Conservation (phyloP, 164 flowering plant genomes). For the Paratinospora sagittata region DNA sequence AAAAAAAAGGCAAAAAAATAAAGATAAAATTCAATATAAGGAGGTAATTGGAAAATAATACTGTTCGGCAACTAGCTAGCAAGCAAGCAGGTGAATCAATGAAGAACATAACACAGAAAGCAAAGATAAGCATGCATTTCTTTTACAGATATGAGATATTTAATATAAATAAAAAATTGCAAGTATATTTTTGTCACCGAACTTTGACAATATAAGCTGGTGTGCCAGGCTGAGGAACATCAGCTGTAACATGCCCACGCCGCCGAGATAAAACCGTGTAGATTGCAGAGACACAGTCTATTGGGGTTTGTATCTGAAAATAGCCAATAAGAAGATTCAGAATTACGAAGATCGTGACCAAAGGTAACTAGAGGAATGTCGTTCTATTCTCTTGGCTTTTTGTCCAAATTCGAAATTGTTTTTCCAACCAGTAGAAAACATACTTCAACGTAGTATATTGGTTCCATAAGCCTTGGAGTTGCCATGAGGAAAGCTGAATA, state of each 20-base stretch:
- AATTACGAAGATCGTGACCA: no score
- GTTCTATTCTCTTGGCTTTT: not conserved
- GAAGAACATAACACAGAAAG: no score
- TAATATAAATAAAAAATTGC: not conserved
- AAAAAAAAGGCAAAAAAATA: not conserved
- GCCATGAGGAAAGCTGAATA: constrained; percentile 99
- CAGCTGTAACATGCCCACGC: constrained; percentile 97
- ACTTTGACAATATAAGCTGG: constrained; percentile 99
- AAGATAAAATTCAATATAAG: not conserved
- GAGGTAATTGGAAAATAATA: no score
- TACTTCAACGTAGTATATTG: constrained; percentile 95
- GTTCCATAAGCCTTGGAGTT: constrained; percentile 96
- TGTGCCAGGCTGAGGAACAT: constrained; percentile 96
- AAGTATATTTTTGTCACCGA: constrained; percentile 12
- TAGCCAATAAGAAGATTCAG: not conserved
- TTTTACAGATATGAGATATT: no score
- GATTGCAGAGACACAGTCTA: constrained; percentile 94
- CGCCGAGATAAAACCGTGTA: constrained; percentile 92
- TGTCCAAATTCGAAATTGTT: not conserved
- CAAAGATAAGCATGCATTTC: not conserved
- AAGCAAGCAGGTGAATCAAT: no score
- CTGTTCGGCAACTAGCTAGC: no score
- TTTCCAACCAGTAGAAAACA: not conserved
- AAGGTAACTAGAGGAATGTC: not conserved
- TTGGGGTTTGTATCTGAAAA: constrained; percentile 97